Percentiles rank a stretch among this genome's conserved stretches.
Evolutionary conservation across 2,329 filamentous ascomycete genomes (phyloP).

Genomic region (Chaetomiaceae sp.): DNA sequence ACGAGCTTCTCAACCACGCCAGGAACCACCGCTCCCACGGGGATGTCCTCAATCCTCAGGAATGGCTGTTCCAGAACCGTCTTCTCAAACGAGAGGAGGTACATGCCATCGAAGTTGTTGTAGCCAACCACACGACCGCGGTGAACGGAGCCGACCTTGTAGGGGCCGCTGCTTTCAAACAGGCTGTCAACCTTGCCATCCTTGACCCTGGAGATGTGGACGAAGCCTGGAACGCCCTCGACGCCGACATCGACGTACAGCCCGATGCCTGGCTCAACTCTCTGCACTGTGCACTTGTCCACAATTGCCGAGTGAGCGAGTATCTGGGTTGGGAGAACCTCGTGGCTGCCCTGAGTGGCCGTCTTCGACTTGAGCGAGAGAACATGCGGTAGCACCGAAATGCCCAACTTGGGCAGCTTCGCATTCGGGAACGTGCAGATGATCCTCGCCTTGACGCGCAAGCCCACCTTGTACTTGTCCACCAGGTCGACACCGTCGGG

Average conservation of each 20-base stretch:
- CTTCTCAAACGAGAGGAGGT: constrained; percentile 78
- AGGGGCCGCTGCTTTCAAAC: constrained; percentile 70
- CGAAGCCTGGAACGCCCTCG: constrained; percentile 71
- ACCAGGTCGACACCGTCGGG: constrained; percentile 65
- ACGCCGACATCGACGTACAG: constrained; percentile 72
- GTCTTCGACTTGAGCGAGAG: constrained; percentile 54
- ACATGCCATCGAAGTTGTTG: constrained; percentile 80
- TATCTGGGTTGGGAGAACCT: constrained; percentile 49
- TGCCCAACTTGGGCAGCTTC: constrained; percentile 76
- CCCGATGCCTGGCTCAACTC: constrained; percentile 75
- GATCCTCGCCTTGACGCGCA: constrained; percentile 79
- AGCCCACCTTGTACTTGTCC: constrained; percentile 75
- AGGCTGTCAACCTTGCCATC: constrained; percentile 85
- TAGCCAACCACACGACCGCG: constrained; percentile 80
- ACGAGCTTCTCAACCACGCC: constrained; percentile 82
- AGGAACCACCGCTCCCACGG: constrained; percentile 73
- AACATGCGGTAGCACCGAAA: constrained; percentile 85
- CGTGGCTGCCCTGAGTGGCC: constrained; percentile 38
- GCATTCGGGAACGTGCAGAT: constrained; percentile 81
- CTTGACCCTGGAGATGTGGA: constrained; percentile 88
- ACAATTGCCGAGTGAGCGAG: constrained; percentile 71
- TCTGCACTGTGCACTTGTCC: constrained; percentile 71
- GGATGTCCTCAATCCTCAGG: constrained; percentile 85
- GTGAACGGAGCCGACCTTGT: constrained; percentile 73
- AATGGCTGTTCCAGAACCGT: constrained; percentile 81